Percentiles rank a stretch among this genome's conserved stretches.
Conservation (phyloP, 2,329 filamentous ascomycete species). For the Alternaria burnsii region DNA sequence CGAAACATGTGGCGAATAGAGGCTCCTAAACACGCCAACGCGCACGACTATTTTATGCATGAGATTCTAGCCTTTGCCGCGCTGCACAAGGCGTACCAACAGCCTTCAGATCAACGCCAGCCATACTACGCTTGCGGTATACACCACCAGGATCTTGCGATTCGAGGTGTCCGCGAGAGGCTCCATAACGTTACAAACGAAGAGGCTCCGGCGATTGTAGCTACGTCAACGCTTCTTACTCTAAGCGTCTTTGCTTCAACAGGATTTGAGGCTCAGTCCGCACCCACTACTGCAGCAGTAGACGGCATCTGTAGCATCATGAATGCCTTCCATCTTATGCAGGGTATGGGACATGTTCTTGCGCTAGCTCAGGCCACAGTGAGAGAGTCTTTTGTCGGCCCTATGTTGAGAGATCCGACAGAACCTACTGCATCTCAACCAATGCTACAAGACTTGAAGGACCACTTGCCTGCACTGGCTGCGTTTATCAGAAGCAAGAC, state of each 20-base stretch:
- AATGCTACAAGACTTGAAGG: constrained; percentile 34
- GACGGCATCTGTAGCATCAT: constrained; percentile 42
- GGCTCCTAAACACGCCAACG: constrained; percentile 47
- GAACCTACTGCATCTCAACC: constrained; percentile 39
- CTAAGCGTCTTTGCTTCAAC: constrained; percentile 44
- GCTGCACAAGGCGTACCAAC: constrained; percentile 47
- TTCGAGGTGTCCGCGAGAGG: constrained; percentile 39
- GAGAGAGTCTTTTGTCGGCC: constrained; percentile 33
- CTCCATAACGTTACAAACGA: constrained; percentile 40
- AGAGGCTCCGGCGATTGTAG: constrained; percentile 44
- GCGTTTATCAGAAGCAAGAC: constrained; percentile 32
- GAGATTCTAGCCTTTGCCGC: constrained; percentile 54
- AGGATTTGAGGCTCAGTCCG: constrained; percentile 32
- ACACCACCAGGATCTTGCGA: constrained; percentile 50
- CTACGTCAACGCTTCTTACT: constrained; percentile 42
- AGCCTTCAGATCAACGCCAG: constrained; percentile 30
- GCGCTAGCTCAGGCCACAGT: constrained; percentile 29
- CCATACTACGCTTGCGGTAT: constrained; percentile 46
- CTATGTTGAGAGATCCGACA: constrained; percentile 29
- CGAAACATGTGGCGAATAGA: constrained; percentile 45
- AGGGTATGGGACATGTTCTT: constrained; percentile 46
- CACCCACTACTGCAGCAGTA: constrained; percentile 13
- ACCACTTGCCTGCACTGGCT: constrained; percentile 30
- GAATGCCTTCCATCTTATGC: constrained; percentile 48
- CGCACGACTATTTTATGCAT: constrained; percentile 51